Conservation (phyloP, 2,329 filamentous ascomycete species). For the Colletotrichum horii region DNA sequence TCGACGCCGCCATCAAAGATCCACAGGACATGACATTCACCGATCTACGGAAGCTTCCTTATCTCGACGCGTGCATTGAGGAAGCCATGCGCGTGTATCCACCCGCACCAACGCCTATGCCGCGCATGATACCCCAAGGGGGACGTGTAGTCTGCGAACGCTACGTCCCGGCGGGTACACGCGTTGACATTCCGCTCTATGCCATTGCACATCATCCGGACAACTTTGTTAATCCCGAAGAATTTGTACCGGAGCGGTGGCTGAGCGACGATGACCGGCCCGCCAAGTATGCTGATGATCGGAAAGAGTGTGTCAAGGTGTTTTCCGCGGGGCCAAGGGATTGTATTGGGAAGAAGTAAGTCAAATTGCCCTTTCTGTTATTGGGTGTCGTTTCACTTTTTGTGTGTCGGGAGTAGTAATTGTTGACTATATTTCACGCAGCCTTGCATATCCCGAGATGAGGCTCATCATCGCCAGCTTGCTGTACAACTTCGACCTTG, state of each 20-base stretch:
- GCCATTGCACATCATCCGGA: conserved; percentile 10
- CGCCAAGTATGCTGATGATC: background rate
- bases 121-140: conserved; percentile 33
- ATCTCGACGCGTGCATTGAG: conserved; percentile 45
- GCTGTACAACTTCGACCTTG: conserved; percentile 51
- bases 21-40: conserved; percentile 40
- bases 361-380: background rate
- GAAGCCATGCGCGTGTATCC: conserved; percentile 45
- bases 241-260: conserved; percentile 55
- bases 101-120: conserved; percentile 27
- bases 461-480: conserved; percentile 49
- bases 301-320: conserved; percentile 39
- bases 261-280: background rate
- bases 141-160: conserved; percentile 35
- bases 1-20: conserved; percentile 24
- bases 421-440: background rate
- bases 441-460: conserved; percentile 54
- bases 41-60: conserved; percentile 33
- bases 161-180: conserved; percentile 33
- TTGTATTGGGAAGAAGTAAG: conserved; percentile 56
- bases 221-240: conserved; percentile 49
- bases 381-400: background rate
- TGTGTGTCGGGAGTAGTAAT: background rate
- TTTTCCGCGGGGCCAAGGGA: conserved; percentile 54
- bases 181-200: conserved; percentile 15